Base-by-base conservation (phyloP, 2,329 filamentous ascomycete species). In the Dothidotthia symphoricarpi region DNA sequence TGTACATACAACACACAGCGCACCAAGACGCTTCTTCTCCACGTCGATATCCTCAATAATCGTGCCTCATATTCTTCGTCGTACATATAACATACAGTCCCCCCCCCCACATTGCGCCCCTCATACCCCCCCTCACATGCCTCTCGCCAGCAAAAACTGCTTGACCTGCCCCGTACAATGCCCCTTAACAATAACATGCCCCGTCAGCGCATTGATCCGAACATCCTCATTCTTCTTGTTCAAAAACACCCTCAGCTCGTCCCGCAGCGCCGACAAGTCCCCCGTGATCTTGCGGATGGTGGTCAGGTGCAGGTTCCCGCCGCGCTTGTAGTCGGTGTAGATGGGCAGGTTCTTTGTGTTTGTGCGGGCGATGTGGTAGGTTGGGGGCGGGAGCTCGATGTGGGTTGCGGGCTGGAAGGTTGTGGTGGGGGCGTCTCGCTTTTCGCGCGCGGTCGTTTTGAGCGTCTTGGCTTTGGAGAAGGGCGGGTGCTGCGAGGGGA, bases 211-310 rank as follows among this genome's bases (percentile, higher is more conserved):
- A 60, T 82, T 82, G 30, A 83, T 71, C 47, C 64, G 70, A 28
- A 83, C 71, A 6, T 81, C 70, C 11, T 77, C 71, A 33, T 74
- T 61, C 16, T 75, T 67, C 28, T 91, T 58, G 1, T 73, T 68
- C 44, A 95, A 65, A 9, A 74, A 76, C 14, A 69, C 59, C 25
- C 74, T 69, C 39, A 97, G 62, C 52, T 89, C 84, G 24, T 76
- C 67, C 45, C 79, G 75, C 48, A 97, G 63, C 3, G 72, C 76
- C 22, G 72, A 66, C 33, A 81, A 59, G 62, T 95, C 78, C 12
- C 93, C 93, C 40, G 88, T 81, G 33, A 91, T 77, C 68, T 86
- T 89, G 64, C 88, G 85, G 39, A 98, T 70, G 39, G 80, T 68
- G 4, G 91, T 94, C 56, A 86, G 69, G 55, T 82, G 80, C 60